Evolutionary conservation across 2,329 filamentous ascomycete species (phyloP), one percentile per base, ranked within the genome.

Genomic region (Aspergillus aculeatus): DNA sequence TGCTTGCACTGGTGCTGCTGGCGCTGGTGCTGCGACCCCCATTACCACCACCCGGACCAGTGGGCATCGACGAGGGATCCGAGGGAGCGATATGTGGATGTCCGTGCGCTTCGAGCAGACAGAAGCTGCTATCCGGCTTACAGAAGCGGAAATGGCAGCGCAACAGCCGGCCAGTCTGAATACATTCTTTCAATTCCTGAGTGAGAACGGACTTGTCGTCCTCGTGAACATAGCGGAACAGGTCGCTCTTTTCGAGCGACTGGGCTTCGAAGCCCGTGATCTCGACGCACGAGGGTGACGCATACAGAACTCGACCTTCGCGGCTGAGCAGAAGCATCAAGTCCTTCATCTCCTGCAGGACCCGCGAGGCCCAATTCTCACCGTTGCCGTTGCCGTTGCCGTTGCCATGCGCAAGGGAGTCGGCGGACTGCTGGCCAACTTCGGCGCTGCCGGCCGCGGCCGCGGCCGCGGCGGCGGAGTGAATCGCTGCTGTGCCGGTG

Each of bases 81-180:
- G 84, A 44, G 16, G 38, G 86, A 38, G 89, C 89, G 62, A 96
- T 88, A 77, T 98, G 94, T 12, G 92, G 90, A 72, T 97, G 94
- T 53, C 94, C 94, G 66, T 94, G 88, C n/a, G 91, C 88, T 77
- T 98, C 94, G 71, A 98, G 91, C 57, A 97, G 91, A 64, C 83
- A 82, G 72, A 89, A 96, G 2, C 81, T 82, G 23, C 86, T 87
- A 71, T 95, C 90, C 66, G 86, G 86, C 75, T 87, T 90, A 71
- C 83, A 84, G 72, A 97, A 87, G 53, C 94, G 88, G 73, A 96
- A 95, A 79, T 96, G 96, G 74, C 96, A 87, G 60, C 90, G 89
- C 63, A 97, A 77, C 4, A 87, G 81, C 66, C 90, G 89, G n/a
- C 89, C 91, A 7, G 86, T 90, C 2, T 91, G 88, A 64, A 96